phyloP scores from a whole-genome alignment of 2,329 filamentous ascomycete genomes.

The Pyricularia sp. region DNA sequence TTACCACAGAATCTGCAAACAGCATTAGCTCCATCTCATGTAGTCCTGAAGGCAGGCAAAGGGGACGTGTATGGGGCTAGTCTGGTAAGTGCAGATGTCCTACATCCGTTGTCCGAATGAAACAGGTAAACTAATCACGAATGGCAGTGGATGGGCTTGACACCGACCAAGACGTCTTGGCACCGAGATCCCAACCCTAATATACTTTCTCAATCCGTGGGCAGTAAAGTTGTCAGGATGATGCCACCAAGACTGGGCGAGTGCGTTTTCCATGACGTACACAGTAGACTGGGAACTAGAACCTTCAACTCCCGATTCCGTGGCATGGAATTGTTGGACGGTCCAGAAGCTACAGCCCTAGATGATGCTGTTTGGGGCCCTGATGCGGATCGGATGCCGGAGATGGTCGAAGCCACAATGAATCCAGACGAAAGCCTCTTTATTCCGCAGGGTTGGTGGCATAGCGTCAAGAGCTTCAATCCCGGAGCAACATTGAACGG shows the following conservation, averaged over 20 bases:
- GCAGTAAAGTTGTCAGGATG: slow-evolving; percentile 64
- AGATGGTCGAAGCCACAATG: slow-evolving; percentile 44
- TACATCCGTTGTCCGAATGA: not conserved
- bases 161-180: slow-evolving; percentile 81
- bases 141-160: slow-evolving; percentile 64
- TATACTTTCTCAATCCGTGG: slow-evolving; percentile 73
- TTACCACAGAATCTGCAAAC: slow-evolving; percentile 53
- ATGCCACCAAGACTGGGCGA: slow-evolving; percentile 56
- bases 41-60: slow-evolving; percentile 55
- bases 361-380: slow-evolving; percentile 62
- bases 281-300: slow-evolving; percentile 24
- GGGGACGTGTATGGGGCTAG: slow-evolving; percentile 83
- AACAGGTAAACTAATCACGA: not conserved
- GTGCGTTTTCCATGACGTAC: slow-evolving; percentile 49
- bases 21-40: slow-evolving; percentile 58
- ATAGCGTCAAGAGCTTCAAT: slow-evolving; percentile 59
- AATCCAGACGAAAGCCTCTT: slow-evolving; percentile 62
- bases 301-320: slow-evolving; percentile 44
- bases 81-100: slow-evolving; percentile 26
- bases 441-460: slow-evolving; percentile 81
- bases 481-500: slow-evolving; percentile 15
- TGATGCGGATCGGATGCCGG: slow-evolving; percentile 15
- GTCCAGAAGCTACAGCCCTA: slow-evolving; percentile 56
- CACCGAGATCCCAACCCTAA: slow-evolving; percentile 95
- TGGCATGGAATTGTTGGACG: slow-evolving; percentile 86